A percentile compares a stretch with the other conserved stretches of the same genome.
These are phyloP conservation scores for Debaryomyces sp. DNA, from an alignment of 1,139 yeast genomes.

Conservation along the genomic window DNA sequence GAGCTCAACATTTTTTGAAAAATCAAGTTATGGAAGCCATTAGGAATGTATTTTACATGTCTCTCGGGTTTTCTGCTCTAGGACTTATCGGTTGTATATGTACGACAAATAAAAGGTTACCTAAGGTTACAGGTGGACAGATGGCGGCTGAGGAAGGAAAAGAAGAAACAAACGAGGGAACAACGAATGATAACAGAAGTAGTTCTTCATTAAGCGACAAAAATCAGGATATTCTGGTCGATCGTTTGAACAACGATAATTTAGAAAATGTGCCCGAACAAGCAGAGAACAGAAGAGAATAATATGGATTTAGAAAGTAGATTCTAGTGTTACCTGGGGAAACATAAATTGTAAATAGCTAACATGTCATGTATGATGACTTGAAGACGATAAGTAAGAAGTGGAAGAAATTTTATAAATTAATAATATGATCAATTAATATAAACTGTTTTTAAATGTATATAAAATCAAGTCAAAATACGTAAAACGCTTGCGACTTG, in stretches of 20 bases:
- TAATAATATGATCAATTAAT: not conserved
- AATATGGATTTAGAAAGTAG: not conserved
- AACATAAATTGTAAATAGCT: not conserved
- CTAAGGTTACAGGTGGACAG: conserved; percentile 15
- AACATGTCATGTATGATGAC: not conserved
- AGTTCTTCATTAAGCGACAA: not conserved
- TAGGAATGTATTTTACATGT: conserved; percentile 35
- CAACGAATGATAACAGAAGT: not conserved
- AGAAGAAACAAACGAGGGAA: not conserved
- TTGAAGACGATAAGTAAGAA: not conserved
- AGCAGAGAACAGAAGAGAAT: not conserved
- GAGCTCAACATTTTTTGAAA: conserved; percentile 29
- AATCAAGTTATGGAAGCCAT: conserved; percentile 32
- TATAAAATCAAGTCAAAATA: not conserved
- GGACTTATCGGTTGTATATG: conserved; percentile 24
- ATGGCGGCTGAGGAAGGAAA: not conserved
- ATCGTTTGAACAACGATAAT: not conserved
- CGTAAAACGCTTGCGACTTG: not conserved
- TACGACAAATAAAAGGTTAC: conserved; percentile 33
- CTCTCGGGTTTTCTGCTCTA: conserved; percentile 29
- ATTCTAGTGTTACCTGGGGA: not conserved
- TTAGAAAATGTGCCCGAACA: not conserved
- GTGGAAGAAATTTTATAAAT: not conserved
- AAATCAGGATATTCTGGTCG: not conserved
- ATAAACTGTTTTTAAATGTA: not conserved